These are phyloP conservation scores for Rhizopogon roseolus DNA, from an alignment of 768 basidiomycete genomes.

Conservation along the genomic window DNA sequence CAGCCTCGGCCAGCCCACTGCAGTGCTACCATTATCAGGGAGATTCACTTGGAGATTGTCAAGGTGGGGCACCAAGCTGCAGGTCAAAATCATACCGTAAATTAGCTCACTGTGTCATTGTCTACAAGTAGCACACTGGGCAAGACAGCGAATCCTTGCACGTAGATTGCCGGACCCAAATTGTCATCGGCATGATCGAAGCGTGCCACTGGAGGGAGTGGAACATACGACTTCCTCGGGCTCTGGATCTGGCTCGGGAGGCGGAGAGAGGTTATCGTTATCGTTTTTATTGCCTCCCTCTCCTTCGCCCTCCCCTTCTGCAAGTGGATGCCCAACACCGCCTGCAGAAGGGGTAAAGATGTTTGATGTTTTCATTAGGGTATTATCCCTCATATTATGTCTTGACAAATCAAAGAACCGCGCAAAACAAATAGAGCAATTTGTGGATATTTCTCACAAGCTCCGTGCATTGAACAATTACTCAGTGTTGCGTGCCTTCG, in stretches of 20 bases:
- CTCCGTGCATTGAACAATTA: constrained; percentile 88
- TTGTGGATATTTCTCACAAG: constrained; percentile 77
- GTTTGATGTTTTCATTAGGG: constrained; percentile 47
- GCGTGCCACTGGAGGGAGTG: constrained; percentile 23
- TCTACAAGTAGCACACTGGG: constrained; percentile 92
- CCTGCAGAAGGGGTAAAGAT: neutral
- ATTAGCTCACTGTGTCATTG: constrained; percentile 91
- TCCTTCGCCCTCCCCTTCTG: constrained; percentile 15
- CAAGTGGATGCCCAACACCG: constrained; percentile 6
- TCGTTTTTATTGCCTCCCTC: constrained; percentile 15
- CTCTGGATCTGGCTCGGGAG: constrained; percentile 18
- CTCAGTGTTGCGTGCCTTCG: constrained; percentile 85
- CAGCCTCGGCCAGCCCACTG: too few species aligned
- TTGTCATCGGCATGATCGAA: constrained; percentile 11
- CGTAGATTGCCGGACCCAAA: constrained; percentile 70
- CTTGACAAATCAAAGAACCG: constrained; percentile 75
- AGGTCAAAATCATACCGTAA: too few species aligned
- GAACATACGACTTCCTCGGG: constrained; percentile 38
- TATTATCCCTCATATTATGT: constrained; percentile 84
- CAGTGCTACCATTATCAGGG: too few species aligned
- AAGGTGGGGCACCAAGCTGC: too few species aligned
- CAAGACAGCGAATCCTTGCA: constrained; percentile 87
- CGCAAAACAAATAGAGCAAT: constrained; percentile 81
- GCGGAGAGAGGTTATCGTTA: constrained; percentile 8
- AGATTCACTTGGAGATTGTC: too few species aligned